A percentile compares a stretch with the other conserved stretches of the same genome.
phyloP scores from a whole-genome alignment of 352 stramenopile genomes.

The Pythium plurisporium region DNA sequence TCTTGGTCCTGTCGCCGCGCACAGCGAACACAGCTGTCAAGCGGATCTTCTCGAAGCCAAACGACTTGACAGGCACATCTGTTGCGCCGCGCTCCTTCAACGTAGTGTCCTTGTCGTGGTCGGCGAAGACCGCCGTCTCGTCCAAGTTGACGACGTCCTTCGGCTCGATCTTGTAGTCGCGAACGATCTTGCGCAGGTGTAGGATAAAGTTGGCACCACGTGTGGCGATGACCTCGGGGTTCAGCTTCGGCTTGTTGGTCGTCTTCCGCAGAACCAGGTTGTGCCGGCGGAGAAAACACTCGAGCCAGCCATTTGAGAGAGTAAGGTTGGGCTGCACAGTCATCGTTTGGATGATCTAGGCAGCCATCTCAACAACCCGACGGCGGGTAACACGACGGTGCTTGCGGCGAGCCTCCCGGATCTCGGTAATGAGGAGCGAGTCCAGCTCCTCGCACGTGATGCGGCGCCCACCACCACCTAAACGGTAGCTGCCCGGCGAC shows the following conservation, averaged over 20 bases:
- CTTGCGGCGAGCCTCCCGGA: background rate
- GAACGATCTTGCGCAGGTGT: background rate
- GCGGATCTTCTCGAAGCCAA: constrained; percentile 7
- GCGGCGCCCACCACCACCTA: no score
- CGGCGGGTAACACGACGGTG: background rate
- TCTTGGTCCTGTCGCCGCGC: background rate
- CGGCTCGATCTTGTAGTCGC: background rate
- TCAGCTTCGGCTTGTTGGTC: constrained; percentile 10
- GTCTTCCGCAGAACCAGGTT: constrained; percentile 1
- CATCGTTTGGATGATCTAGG: background rate
- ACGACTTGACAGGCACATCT: constrained; percentile 4
- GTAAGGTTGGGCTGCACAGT: background rate
- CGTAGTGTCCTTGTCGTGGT: constrained; percentile 1
- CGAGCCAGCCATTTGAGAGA: constrained; percentile 4
- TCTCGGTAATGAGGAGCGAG: background rate
- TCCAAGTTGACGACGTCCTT: constrained; percentile 6
- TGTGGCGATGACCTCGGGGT: background rate
- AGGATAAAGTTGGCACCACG: constrained; percentile 6
- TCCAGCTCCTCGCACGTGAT: constrained; percentile 7
- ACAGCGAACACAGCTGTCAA: constrained; percentile 1
- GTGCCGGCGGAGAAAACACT: constrained; percentile 4
- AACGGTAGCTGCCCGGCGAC: background rate
- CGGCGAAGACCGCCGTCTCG: constrained; percentile 2
- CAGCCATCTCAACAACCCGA: background rate
- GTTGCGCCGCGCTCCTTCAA: background rate